Evolutionary conservation across 768 basidiomycete species (phyloP).

Genomic region (Hygrocybe coccinea): DNA sequence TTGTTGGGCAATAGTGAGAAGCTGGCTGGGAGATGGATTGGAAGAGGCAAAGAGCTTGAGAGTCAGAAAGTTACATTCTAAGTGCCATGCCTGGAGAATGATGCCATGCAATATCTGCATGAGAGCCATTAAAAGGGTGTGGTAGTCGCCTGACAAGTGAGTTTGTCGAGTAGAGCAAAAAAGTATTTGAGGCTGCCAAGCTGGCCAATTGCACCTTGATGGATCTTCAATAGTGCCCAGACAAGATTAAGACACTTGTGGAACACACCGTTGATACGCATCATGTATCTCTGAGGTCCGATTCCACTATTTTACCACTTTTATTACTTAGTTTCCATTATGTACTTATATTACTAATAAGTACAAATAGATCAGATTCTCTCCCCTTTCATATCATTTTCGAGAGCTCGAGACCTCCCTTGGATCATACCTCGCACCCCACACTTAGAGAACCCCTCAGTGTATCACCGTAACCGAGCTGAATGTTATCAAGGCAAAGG

Average conservation of each 20-base stretch:
- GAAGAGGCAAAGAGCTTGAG: constrained; percentile 19
- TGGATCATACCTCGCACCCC: no score
- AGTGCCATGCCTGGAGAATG: constrained; percentile 30
- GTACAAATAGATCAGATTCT: no score
- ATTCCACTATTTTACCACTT: no score
- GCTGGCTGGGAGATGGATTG: constrained; percentile 20
- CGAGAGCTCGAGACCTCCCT: no score
- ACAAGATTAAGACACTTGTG: constrained; percentile 33
- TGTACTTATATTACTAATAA: no score
- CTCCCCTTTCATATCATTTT: no score
- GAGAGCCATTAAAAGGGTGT: constrained; percentile 24
- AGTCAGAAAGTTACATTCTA: constrained; percentile 10
- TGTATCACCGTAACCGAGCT: constrained; percentile 25
- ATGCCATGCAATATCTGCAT: constrained; percentile 32
- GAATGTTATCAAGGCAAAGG: constrained; percentile 19
- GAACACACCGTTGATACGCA: no score
- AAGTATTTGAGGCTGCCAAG: constrained; percentile 26
- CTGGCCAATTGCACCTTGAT: constrained; percentile 23
- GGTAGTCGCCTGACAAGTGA: constrained; percentile 29
- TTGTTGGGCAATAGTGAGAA: constrained; percentile 15
- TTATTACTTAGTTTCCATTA: no score
- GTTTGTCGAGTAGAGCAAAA: constrained; percentile 28
- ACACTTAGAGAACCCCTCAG: no score
- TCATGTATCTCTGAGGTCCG: no score
- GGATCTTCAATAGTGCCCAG: constrained; percentile 27